Evolutionary conservation across 257 asterid genomes (phyloP).

Genomic region (Phtheirospermum japonicum): DNA sequence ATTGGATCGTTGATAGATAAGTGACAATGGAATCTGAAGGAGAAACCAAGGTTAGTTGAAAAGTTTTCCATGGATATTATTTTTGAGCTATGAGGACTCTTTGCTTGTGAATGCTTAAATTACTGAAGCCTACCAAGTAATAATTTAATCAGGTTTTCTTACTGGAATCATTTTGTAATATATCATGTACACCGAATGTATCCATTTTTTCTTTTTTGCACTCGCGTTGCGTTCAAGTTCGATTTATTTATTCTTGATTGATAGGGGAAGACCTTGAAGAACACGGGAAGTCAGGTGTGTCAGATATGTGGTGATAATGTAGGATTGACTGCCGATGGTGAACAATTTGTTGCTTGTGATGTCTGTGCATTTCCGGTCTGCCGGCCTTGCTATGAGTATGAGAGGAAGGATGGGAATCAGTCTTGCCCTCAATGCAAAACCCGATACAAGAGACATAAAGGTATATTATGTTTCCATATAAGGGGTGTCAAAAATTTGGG

Average conservation of each 20-base stretch:
- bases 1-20: conserved; percentile 31
- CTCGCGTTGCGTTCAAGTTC: too few relatives aligned
- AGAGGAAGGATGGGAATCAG: conserved; percentile 94
- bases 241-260: background rate
- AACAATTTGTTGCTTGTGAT: conserved; percentile 86
- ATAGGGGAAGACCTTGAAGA: conserved; percentile 82
- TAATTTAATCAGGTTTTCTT: too few relatives aligned
- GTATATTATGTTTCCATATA: conserved; percentile 29
- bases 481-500: background rate
- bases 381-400: conserved; percentile 96
- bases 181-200: background rate
- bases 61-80: background rate
- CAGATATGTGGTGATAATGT: conserved; percentile 95
- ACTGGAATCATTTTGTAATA: too few relatives aligned
- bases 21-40: conserved; percentile 74
- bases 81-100: too few relatives aligned
- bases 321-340: conserved; percentile 72
- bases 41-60: conserved; percentile 67
- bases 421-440: conserved; percentile 99
- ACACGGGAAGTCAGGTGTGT: conserved; percentile 71
- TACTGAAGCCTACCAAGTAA: too few relatives aligned
- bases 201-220: too few relatives aligned
- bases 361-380: conserved; percentile 96
- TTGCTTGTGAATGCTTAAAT: too few relatives aligned
- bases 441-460: conserved; percentile 93